phyloP scores from a whole-genome alignment of 768 basidiomycete species.

The Termitomyces sp. region DNA sequence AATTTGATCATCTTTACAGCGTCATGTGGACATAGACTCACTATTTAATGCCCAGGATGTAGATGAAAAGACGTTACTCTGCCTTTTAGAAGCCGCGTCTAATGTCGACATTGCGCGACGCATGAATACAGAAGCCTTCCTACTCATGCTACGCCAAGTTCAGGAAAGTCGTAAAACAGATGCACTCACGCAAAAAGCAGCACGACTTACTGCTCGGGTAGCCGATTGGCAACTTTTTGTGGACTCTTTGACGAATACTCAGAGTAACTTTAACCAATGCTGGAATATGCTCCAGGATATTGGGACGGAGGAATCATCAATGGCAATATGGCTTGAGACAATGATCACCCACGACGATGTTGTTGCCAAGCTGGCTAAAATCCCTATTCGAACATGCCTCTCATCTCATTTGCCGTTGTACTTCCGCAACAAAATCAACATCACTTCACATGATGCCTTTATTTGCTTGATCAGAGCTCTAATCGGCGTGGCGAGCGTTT shows the following conservation, averaged over 20 bases:
- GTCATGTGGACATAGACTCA: conserved; percentile 48
- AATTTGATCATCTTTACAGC: conserved; percentile 31
- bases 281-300: conserved; percentile 56
- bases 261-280: conserved; percentile 47
- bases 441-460: conserved; percentile 52
- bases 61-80: conserved; percentile 51
- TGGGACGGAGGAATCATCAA: conserved; percentile 58
- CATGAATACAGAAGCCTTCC: conserved; percentile 42
- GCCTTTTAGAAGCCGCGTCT: conserved; percentile 60
- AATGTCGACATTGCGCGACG: conserved; percentile 62
- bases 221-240: conserved; percentile 59
- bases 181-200: conserved; percentile 38
- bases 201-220: conserved; percentile 47
- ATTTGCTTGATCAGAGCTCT: conserved; percentile 62
- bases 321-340: conserved; percentile 71
- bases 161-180: conserved; percentile 34
- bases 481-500: conserved; percentile 61
- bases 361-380: conserved; percentile 38
- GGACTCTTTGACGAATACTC: conserved; percentile 53
- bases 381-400: conserved; percentile 30
- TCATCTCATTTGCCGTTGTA: conserved; percentile 35
- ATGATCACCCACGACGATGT: conserved; percentile 61
- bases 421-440: conserved; percentile 25
- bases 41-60: conserved; percentile 54
- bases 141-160: conserved; percentile 36